Evolutionary conservation across 306 rosid species (phyloP), one percentile per base, ranked within the genome.

Genomic region (Cicer bijugum): DNA sequence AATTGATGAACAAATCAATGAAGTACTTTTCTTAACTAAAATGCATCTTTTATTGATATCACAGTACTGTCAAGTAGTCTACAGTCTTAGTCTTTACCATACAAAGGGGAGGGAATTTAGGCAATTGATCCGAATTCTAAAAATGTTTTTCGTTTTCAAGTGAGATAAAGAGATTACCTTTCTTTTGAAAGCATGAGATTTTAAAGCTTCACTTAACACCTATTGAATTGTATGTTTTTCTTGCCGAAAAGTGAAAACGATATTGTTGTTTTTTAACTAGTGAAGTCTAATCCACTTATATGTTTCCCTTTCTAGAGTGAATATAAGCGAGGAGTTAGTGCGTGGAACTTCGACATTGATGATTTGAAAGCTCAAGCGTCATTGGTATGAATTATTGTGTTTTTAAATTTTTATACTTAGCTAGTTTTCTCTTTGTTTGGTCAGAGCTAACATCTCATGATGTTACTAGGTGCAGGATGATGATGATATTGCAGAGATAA

Each of bases 321-420:
- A 85, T 95, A 95, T 82, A 92, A 95, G 45, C 96, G 97, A 78
- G 99, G 99, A 66, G 99, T 95, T 75, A 95, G 99, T 72, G 99
- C 99, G 17, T 95, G 99, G 99, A 90, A 95, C 88, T 95, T 95
- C 10, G 97, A 95, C 68, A 35, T 95, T 59, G 96, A 87, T 69
- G 99, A 95, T 86, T 86, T 95, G 82, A 95, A 91, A 87, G 96
- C 93, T 56, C 99, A 92, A 82, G 99, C 99, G 47, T 89, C 99
- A 53, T 28, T 86, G 97, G 99, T 95, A 86, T 80, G 88, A 64
- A 51, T 62, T 68, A 6, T 16, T 14, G 44, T 69, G 10, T 65
- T 59, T 64, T 55, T 37, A 51, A 8, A 56, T 72, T 60, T 12
- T 35, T 65, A 15, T 35, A 16, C 64, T 46, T 78, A 48, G 67